A percentile compares a stretch with the other conserved stretches of the same genome.
Conservation (phyloP, 345 rosid genomes). For the Citrus australasica region DNA sequence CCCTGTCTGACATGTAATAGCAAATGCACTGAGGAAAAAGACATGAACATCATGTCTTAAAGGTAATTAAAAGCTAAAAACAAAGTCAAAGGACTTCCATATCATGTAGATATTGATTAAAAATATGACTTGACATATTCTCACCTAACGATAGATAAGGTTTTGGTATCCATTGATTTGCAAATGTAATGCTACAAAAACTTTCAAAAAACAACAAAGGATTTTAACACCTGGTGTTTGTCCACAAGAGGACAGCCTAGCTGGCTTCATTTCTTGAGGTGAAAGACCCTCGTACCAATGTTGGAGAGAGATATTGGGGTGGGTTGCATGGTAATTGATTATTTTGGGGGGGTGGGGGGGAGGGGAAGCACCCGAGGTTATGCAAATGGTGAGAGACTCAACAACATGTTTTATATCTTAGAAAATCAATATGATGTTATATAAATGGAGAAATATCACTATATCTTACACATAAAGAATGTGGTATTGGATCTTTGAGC, state of each 20-base stretch:
- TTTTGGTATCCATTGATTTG: background rate
- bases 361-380: background rate
- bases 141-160: background rate
- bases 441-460: background rate
- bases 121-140: background rate
- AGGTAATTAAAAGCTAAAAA: background rate
- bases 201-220: background rate
- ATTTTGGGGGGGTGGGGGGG: no score
- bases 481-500: background rate
- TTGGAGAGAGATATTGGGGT: background rate
- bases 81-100: background rate
- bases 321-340: background rate
- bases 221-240: background rate
- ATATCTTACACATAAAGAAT: background rate
- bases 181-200: background rate
- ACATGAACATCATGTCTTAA: background rate
- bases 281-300: background rate
- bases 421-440: background rate
- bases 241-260: background rate
- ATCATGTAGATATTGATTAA: background rate
- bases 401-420: background rate
- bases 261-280: background rate
- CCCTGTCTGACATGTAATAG: background rate
- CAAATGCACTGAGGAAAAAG: slow-evolving; percentile 2
- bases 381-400: background rate